These are phyloP conservation scores for Salix purpurea DNA, from an alignment of 345 rosid species.

Conservation along the genomic window DNA sequence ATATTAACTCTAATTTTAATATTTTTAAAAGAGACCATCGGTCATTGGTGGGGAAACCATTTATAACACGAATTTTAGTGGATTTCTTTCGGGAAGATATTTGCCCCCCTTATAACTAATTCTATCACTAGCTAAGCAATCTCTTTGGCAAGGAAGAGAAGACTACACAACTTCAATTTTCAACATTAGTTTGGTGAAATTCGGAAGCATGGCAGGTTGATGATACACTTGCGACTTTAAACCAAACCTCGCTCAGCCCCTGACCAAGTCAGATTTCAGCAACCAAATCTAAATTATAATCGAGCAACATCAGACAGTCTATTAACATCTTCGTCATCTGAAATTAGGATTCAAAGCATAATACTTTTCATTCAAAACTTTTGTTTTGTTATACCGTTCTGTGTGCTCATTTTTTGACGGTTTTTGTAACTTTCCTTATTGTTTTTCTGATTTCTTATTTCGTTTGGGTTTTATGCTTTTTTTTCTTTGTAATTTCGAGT, in stretches of 20 bases:
- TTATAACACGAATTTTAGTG: background rate
- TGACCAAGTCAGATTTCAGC: slow-evolving; percentile 40
- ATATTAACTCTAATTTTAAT: background rate
- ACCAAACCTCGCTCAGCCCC: slow-evolving; percentile 22
- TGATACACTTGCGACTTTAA: slow-evolving; percentile 9
- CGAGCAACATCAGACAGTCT: slow-evolving; percentile 34
- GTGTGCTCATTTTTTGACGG: no score
- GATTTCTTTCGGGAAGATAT: background rate
- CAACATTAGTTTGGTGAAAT: background rate
- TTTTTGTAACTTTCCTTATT: no score
- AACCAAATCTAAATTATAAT: slow-evolving; percentile 37
- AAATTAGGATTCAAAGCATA: no score
- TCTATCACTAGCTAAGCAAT: background rate
- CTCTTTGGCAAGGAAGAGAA: background rate
- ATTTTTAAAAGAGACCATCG: no score
- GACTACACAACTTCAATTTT: background rate
- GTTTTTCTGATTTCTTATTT: no score
- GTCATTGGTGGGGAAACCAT: no score
- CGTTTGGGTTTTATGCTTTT: background rate
- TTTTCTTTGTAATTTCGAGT: no score
- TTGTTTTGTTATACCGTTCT: no score
- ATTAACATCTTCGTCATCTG: slow-evolving; percentile 14
- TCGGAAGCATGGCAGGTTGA: background rate
- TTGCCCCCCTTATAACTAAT: background rate
- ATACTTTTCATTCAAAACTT: no score